These are phyloP conservation scores for Trametes gibbosa DNA, from an alignment of 768 basidiomycete genomes.

Conservation along the genomic window DNA sequence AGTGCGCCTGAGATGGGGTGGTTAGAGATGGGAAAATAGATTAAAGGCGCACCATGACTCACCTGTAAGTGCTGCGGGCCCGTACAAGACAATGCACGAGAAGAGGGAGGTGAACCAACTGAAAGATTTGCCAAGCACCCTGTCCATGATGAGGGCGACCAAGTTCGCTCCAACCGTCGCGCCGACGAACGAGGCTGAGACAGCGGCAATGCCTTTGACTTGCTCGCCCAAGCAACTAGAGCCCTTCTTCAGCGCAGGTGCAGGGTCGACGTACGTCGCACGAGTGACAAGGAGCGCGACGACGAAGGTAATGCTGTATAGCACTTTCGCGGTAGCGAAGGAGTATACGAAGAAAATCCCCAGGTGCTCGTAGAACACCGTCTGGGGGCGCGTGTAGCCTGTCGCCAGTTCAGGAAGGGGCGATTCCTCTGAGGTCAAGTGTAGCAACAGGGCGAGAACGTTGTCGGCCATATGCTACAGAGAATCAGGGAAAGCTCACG, in stretches of 20 bases:
- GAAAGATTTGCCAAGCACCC: constrained; percentile 63
- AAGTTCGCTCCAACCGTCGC: constrained; percentile 64
- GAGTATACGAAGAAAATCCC: constrained; percentile 73
- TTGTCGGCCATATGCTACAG: constrained; percentile 87
- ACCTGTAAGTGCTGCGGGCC: constrained; percentile 73
- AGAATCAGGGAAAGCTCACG: not conserved
- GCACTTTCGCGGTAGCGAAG: constrained; percentile 62
- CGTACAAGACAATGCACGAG: constrained; percentile 65
- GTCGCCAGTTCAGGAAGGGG: constrained; percentile 63
- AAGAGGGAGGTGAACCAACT: constrained; percentile 84
- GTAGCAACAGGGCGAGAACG: constrained; percentile 69
- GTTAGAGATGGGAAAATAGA: not conserved
- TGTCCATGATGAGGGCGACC: constrained; percentile 66
- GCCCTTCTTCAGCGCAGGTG: constrained; percentile 35
- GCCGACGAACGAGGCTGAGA: constrained; percentile 50
- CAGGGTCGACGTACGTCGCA: constrained; percentile 35
- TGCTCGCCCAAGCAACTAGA: constrained; percentile 42
- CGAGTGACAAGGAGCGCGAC: constrained; percentile 46
- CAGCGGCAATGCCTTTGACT: constrained; percentile 45
- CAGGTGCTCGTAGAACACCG: constrained; percentile 76
- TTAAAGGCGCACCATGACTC: constrained; percentile 21
- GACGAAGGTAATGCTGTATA: constrained; percentile 54
- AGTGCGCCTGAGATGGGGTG: constrained; percentile 49
- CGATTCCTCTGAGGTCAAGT: constrained; percentile 68
- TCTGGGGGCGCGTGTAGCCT: constrained; percentile 50